Base-by-base conservation (phyloP, 768 basidiomycete genomes). In the Hemileccinum rubropunctum region DNA sequence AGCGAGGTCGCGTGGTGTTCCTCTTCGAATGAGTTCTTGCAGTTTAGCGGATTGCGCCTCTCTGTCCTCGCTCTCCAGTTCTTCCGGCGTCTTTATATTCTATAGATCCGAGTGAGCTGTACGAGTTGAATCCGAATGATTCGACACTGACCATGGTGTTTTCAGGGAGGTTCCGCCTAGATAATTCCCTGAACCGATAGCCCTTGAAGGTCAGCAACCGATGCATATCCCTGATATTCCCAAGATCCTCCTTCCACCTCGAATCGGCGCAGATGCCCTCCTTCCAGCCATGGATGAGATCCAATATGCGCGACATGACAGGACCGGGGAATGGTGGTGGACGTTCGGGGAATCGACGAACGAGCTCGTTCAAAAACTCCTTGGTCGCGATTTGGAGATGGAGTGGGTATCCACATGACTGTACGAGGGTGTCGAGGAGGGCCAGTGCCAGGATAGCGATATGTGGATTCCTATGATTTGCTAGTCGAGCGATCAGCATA, bases 141-240 rank as follows among this genome's bases (percentile, higher is more conserved):
- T 14, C 6, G 1, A 18, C 11, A 13, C 63, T 26, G 15, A 67
- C 65, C 57, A 69, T 58, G 4, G 59, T 50, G 26, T 59, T 51
- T 27, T 62, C 59, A 5, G 53, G 10, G 11, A 46, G 3, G 30
- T 50, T 53, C 9, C 56, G 56, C 37, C 62, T 65, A 33, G 62
- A 44, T 2, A 66, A 44, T 28, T 88, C 84, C 48, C 86, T 76
- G 70, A 91, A 90, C 15, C 86, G 78, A 66, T 84, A 84, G 55
- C 95, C 97, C 65, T 98, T 99, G 79, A 95, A 98, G 6, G 84
- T 87, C 58, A 99, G 68, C 47, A 99, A 68, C 20, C 95, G 75
- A 68, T 98, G 91, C 97, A 99, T 99, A 71, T 99, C 97, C 58
- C 95, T 71, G 51, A 99, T 97, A 61, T 98, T 98, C 9, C 91